Base-by-base conservation (phyloP, 352 stramenopile genomes). In the Albugo candida region DNA sequence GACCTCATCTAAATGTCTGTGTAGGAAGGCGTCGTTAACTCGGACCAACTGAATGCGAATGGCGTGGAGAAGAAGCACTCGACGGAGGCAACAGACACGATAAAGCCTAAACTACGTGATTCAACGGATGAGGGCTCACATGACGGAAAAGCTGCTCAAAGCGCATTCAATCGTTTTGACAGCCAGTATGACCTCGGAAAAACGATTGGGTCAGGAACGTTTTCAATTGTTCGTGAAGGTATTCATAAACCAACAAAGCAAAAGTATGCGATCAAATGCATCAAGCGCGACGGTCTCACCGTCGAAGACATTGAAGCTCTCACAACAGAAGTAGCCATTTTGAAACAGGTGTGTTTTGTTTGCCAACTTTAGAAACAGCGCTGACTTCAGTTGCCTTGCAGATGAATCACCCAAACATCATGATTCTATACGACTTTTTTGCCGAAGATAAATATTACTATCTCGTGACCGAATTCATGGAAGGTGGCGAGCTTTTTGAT, bases 401-500 rank as follows among this genome's bases (percentile, higher is more conserved):
- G 74, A 84, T 93, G 65, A 82, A 92, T 52, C 83, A 95, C 60
- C 80, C 81, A 13, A 92, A 95, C 59, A 95, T 95, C 44, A 91
- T 95, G 73, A 85, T 84, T 17, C 52, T 95, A 21, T 67, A 96
- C 48, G 89, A 94, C 58, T 95, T 96, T 55, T 96, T 94, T 59
- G 74, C 92, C 11, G 84, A 95, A 41, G 67, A 80, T 2, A 89
- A 96, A 41, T 80, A 95, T 54, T 98, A 96, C 64, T 98, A 98
- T 63, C 69, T 99, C 43, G 91, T 99, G 2, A 97, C 96, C 34
- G 92, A 99, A 64, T 88, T 95, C 45, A 96, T 97, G 71, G 82
- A 81, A 34, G 94, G 94, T 24, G 87, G 88, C 17, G 76, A 88
- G 51, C 70, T 87, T 11, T 88, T 92, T 48, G 78, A 87, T 21